Evolutionary conservation across 257 asterid genomes (phyloP), one percentile per base, ranked within the genome.

Genomic region (Penstemon davidsonii): DNA sequence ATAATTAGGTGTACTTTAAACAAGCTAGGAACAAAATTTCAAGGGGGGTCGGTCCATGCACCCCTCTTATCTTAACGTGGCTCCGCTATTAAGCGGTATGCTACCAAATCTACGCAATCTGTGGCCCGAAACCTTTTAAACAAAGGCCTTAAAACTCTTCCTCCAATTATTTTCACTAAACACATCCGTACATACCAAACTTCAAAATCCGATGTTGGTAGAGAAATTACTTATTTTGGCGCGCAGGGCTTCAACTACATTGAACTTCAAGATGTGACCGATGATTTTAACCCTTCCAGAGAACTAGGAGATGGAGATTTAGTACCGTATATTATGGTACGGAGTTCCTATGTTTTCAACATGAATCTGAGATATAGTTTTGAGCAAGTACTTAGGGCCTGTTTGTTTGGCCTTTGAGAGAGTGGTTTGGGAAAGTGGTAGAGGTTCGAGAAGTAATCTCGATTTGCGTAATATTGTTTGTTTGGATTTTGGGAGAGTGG

Each of bases 301-400:
- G 91, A 82, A 68, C 83, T 91, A 0, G 98, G 98, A 47, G 89
- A 89, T 78, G 98, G 98, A 96, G 98, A 54, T 91, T 89, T 68
- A 96, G 98, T 68, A 78, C 81, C 1, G 98, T 89, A 13, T 91
- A 89, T 77, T 62, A 82, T 71, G 90, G 90, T 78, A 70, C 11
- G 76, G 66, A 50, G 18, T 15, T 15, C 18, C 18, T 15, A 15
- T 15, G 18, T 15, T 15, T 15, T 15, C 18, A 15, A 15, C 18
- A 15, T 15, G 18, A 15, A 15, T 15, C 18, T 15, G 18, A 15
- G 18, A 15, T 15, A 15, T 15, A 15, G 18, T 15, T 15, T 15
- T 15, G 18, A 15, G 18, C 18, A 15, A 15, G 18, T 15, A 15
- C 0, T 15, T 15, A 15, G 18, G 0, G 18, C 18, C 18, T 0